Evolutionary conservation across 345 rosid species (phyloP), one percentile per base, ranked within the genome.

Genomic region (Gossypium ekmanianum): DNA sequence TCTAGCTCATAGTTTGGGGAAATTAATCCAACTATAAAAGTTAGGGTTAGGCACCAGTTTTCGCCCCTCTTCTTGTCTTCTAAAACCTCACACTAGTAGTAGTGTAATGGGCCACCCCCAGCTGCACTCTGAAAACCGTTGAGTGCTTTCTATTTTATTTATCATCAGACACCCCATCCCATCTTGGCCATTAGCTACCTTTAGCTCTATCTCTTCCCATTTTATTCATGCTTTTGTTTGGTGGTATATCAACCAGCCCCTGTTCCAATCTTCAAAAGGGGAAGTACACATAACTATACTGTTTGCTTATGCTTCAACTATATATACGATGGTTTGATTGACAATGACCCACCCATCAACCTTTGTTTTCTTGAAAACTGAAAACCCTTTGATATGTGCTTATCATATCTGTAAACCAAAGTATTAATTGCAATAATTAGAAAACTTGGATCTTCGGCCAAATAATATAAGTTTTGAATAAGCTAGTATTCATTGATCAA

Each of bases 51-150:
- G 41, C 41, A 34, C 41, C 41, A 34, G 7, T 34, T 34, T 34
- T 1, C 7, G 7, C 7, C 41, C 41, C 41, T 34, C 41, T 34
- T 4, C 7, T 34, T 34, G 41, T 34, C 41, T 34, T 34, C 41
- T 34, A 34, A 34, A 34, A 5, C 41, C 41, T 34, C 41, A 34
- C 41, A 34, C 58, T 79, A 75, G 74, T 71, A 75, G 67, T 22
- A 72, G 75, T 72, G 48, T 74, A 61, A 18, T 74, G 79, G 44
- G 52, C 76, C 74, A 72, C 2, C 48, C 59, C 47, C 59, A 18
- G 26, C 59, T 61, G 52, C 51, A 11, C 43, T 56, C 77, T 77
- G 61, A 76, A 76, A 83, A 83, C 85, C 85, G 85, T 85, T 79
- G 83, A 74, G 83, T 75, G 81, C 84, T 81, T 76, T 59, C 55